Conservation (phyloP, 2,329 filamentous ascomycete genomes). For the Dactylonectria estremocensis region DNA sequence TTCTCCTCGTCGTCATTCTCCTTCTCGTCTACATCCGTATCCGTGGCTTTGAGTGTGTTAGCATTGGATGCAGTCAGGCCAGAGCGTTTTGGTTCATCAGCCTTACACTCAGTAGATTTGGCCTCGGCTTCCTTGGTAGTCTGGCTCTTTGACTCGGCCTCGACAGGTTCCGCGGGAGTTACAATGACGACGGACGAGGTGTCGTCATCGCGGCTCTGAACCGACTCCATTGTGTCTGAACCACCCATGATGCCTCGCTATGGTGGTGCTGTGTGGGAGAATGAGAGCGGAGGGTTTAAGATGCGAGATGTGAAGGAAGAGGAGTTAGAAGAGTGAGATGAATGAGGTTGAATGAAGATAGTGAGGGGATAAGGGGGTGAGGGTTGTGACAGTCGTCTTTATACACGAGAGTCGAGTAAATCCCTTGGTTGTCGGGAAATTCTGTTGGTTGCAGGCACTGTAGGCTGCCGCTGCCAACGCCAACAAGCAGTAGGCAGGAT, state of each 20-base stretch:
- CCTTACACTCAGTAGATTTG: conserved; percentile 34
- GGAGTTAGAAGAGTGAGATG: background rate
- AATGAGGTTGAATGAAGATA: background rate
- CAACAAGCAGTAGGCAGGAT: background rate
- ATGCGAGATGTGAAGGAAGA: background rate
- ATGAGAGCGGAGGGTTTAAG: background rate
- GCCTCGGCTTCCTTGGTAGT: conserved; percentile 33
- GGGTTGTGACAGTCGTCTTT: background rate
- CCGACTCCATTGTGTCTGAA: conserved; percentile 40
- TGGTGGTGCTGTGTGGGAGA: background rate
- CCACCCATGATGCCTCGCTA: conserved; percentile 20
- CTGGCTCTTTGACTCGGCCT: conserved; percentile 32
- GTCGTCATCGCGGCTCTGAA: conserved; percentile 40
- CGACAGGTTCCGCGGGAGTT: conserved; percentile 40
- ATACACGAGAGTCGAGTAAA: background rate
- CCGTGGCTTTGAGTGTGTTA: conserved; percentile 27
- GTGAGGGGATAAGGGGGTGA: too few species aligned
- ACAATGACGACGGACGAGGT: conserved; percentile 39
- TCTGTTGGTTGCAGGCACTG: background rate
- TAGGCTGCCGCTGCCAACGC: background rate
- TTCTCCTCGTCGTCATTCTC: conserved; percentile 18
- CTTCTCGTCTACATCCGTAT: conserved; percentile 19
- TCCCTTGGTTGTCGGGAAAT: too few species aligned
- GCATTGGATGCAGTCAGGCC: background rate
- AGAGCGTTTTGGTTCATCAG: background rate